Evolutionary conservation across 768 basidiomycete species (phyloP).

Genomic region (Paxillus involutus): DNA sequence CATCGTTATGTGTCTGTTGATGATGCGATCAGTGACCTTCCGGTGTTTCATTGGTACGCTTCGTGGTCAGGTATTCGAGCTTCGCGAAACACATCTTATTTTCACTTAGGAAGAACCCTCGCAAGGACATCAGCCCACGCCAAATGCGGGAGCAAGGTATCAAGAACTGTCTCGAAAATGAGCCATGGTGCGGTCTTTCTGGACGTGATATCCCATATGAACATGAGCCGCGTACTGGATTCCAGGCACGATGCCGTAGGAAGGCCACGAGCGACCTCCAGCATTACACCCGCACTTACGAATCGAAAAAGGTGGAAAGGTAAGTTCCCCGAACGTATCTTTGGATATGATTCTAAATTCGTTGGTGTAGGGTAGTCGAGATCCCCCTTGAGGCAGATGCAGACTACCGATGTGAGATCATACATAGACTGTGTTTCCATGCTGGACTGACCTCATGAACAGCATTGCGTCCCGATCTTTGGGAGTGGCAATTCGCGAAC

Average conservation of each 20-base stretch:
- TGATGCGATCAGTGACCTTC: constrained; percentile 75
- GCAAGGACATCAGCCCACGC: constrained; percentile 1
- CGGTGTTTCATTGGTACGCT: constrained; percentile 69
- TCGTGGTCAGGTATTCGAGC: neutral
- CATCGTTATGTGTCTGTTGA: constrained; percentile 60
- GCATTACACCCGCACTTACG: constrained; percentile 61
- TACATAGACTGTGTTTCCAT: neutral
- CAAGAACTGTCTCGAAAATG: constrained; percentile 38
- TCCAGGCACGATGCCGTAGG: constrained; percentile 48
- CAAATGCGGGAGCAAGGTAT: constrained; percentile 21
- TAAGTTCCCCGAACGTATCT: constrained; percentile 22
- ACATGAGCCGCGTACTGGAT: constrained; percentile 35
- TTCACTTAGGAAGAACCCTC: constrained; percentile 25
- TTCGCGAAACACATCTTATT: neutral
- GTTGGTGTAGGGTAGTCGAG: constrained; percentile 47
- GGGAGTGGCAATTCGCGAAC: constrained; percentile 62
- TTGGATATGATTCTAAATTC: neutral
- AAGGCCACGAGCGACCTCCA: constrained; percentile 54
- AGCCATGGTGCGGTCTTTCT: constrained; percentile 32
- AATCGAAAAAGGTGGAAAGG: constrained; percentile 57
- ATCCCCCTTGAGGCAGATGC: constrained; percentile 58
- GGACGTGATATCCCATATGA: constrained; percentile 32
- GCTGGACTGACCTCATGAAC: constrained; percentile 1
- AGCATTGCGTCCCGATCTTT: constrained; percentile 39
- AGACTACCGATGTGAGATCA: constrained; percentile 59